phyloP scores from a whole-genome alignment of 2,329 filamentous ascomycete species.

The Aspergillus melleus region DNA sequence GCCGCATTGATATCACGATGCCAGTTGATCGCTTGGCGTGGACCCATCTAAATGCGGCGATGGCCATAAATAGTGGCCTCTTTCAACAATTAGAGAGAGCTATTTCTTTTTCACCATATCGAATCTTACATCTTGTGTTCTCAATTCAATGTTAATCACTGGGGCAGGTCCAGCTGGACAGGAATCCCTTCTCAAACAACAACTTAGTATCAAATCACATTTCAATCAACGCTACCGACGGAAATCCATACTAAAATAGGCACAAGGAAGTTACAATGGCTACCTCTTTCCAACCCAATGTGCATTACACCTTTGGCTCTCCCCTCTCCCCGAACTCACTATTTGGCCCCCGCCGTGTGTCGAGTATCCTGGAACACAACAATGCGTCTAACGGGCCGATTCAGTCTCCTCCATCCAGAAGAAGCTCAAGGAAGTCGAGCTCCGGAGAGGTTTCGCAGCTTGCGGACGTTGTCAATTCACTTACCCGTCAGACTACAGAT shows the following conservation, averaged over 20 bases:
- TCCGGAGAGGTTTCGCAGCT: constrained; percentile 13
- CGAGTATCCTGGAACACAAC: constrained; percentile 6
- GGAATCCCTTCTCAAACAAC: neutral
- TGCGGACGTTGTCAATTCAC: constrained; percentile 13
- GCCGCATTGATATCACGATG: neutral
- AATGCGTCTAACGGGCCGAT: constrained; percentile 5
- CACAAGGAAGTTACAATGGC: constrained; percentile 3
- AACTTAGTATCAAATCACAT: neutral
- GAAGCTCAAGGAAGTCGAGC: constrained; percentile 11
- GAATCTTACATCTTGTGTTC: no score
- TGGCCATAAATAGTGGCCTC: neutral
- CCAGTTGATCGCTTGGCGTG: neutral
- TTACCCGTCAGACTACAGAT: constrained; percentile 15
- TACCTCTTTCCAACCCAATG: constrained; percentile 18
- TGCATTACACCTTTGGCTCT: constrained; percentile 14
- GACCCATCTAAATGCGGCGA: neutral
- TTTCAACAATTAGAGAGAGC: no score
- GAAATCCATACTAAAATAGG: neutral
- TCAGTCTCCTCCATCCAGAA: neutral
- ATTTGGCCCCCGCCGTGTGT: constrained; percentile 2
- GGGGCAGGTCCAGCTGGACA: neutral
- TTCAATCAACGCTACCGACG: no score
- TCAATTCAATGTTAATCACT: neutral
- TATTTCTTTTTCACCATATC: no score
- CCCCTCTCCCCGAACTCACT: constrained; percentile 5